These are phyloP conservation scores for Globisporangium polare DNA, from an alignment of 352 stramenopile species.

Conservation along the genomic window DNA sequence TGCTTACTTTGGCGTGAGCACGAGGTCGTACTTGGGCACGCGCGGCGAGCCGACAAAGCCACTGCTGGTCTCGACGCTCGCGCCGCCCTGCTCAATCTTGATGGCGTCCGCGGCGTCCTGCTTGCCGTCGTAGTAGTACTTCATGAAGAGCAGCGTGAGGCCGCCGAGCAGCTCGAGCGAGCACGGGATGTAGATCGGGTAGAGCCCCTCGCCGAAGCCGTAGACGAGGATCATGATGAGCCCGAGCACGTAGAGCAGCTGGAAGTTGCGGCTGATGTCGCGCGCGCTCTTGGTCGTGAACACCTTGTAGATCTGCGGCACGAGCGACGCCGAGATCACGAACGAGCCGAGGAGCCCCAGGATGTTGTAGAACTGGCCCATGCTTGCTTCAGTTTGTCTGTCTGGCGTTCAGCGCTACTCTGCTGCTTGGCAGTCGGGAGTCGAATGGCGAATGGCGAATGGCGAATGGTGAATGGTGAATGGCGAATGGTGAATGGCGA, in stretches of 20 bases:
- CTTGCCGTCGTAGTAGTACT: constrained; percentile 30
- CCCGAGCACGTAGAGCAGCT: constrained; percentile 31
- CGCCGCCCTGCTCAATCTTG: constrained; percentile 8
- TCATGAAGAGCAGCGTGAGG: constrained; percentile 28
- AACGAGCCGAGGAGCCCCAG: constrained; percentile 35
- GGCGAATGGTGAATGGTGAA: neutral
- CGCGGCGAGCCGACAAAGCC: constrained; percentile 2
- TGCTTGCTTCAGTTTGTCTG: neutral
- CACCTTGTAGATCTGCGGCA: constrained; percentile 37
- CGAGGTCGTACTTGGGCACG: constrained; percentile 11
- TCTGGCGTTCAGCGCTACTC: neutral
- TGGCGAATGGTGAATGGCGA: neutral
- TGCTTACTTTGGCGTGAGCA: constrained; percentile 16
- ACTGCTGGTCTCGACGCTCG: neutral
- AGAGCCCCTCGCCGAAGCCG: constrained; percentile 34
- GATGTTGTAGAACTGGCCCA: constrained; percentile 26
- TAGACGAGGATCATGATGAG: constrained; percentile 34
- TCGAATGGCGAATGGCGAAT: neutral
- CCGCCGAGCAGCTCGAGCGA: constrained; percentile 32
- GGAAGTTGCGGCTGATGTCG: constrained; percentile 40
- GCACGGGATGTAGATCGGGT: constrained; percentile 42
- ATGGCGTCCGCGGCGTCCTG: neutral
- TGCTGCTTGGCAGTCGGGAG: neutral
- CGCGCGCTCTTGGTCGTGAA: constrained; percentile 34
- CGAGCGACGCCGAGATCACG: constrained; percentile 29